Conservation (phyloP, 106 monocot species). For the Narthecium ossifragum region DNA sequence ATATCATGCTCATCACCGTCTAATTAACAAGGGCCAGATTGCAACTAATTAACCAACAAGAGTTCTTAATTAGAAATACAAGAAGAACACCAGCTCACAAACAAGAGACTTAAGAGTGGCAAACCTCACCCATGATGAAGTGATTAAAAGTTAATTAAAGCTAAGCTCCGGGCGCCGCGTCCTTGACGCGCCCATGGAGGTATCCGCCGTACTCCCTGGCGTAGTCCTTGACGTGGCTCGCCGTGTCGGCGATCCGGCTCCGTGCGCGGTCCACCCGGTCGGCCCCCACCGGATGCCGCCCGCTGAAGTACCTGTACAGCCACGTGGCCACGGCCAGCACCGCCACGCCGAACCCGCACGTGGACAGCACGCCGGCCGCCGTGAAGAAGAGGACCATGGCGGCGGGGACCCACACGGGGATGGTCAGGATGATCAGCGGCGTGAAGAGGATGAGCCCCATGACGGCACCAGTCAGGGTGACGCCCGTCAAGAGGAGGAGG, state of each 20-base stretch:
- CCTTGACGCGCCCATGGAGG: constrained; percentile 42
- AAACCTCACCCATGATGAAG: too few species aligned
- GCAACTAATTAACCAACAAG: too few species aligned
- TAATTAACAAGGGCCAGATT: too few species aligned
- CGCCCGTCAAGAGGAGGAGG: constrained; percentile 56
- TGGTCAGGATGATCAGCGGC: constrained; percentile 47
- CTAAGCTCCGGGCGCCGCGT: constrained; percentile 73
- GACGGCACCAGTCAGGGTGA: constrained; percentile 35
- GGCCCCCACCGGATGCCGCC: constrained; percentile 51
- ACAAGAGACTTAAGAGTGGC: too few species aligned
- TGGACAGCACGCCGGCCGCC: constrained; percentile 19
- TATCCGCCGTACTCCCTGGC: constrained; percentile 51
- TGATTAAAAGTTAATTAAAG: too few species aligned
- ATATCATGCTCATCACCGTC: too few species aligned
- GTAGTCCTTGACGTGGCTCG: constrained; percentile 64
- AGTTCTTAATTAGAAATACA: too few species aligned
- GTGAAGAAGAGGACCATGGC: constrained; percentile 23
- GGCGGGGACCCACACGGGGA: constrained; percentile 63
- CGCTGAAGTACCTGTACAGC: constrained; percentile 61
- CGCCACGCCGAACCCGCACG: constrained; percentile 25
- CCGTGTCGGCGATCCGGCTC: constrained; percentile 55
- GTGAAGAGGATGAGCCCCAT: constrained; percentile 28
- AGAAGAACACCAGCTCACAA: too few species aligned
- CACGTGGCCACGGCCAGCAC: constrained; percentile 39
- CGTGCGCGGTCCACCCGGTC: constrained; percentile 56